phyloP scores from a whole-genome alignment of 495 filamentous ascomycete genomes.

The Choiromyces venosus region DNA sequence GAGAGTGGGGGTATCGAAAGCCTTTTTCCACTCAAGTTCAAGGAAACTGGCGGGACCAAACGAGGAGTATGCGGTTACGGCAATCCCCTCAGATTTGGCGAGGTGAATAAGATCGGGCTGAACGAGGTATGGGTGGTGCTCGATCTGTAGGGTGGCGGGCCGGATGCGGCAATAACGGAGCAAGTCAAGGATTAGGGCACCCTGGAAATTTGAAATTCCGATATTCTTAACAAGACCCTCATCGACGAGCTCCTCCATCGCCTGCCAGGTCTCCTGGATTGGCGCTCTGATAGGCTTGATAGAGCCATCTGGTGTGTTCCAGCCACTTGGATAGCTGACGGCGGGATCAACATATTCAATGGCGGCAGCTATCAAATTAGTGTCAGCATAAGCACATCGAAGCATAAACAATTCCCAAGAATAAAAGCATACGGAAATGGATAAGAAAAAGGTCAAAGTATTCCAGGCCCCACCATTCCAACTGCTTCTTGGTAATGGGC shows the following conservation, averaged over 20 bases:
- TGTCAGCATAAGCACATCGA: neutral
- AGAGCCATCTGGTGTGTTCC: conserved; percentile 58
- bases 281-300: conserved; percentile 54
- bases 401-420: neutral
- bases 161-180: conserved; percentile 74
- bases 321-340: conserved; percentile 75
- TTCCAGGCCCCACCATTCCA: conserved; percentile 72
- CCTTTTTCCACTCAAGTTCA: conserved; percentile 71
- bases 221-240: conserved; percentile 67
- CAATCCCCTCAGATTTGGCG: conserved; percentile 64
- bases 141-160: conserved; percentile 83
- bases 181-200: conserved; percentile 74
- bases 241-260: conserved; percentile 73
- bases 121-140: conserved; percentile 95
- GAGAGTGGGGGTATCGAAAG: conserved; percentile 59
- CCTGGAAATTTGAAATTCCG: conserved; percentile 86
- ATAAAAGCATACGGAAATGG: conserved; percentile 58
- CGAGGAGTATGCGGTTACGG: conserved; percentile 82
- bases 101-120: conserved; percentile 70
- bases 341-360: conserved; percentile 72
- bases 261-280: conserved; percentile 83
- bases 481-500: conserved; percentile 66
- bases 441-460: conserved; percentile 82
- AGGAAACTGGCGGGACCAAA: conserved; percentile 82
- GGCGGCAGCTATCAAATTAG: conserved; percentile 50